Evolutionary conservation across 495 filamentous ascomycete genomes (phyloP), one percentile per base, ranked within the genome.

Genomic region (Aspergillus campestris): DNA sequence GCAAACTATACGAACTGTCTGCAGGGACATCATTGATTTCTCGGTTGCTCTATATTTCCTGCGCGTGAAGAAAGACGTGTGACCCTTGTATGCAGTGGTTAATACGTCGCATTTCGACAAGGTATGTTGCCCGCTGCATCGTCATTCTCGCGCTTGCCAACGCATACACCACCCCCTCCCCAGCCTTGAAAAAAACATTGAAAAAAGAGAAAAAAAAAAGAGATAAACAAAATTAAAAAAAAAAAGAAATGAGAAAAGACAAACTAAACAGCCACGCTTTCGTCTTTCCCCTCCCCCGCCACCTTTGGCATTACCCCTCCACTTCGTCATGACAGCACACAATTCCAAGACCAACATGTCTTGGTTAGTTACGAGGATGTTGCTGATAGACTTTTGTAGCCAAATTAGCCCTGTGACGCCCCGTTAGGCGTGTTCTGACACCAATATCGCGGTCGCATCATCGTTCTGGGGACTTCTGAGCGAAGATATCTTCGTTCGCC

Each of bases 41-140:
- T 37, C 38, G 38, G 30, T 32, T 18, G 31, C 33, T 50, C 40
- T 33, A 34, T 10, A 30, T 18, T 29, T 43, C 35, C 35, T 40
- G 34, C 47, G 49, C 40, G 41, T 31, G 35, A 29, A 33, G 42
- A 50, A 27, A 27, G 38, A 45, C 40, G 14, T 45, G 44, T 48
- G 58, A 42, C 44, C 48, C 50, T 57, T 51, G 36, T 44, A 42
- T 43, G 47, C 48, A 48, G 52, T 42, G 37, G 42, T 55, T 47
- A 48, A 45, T 55, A 58, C 63, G 55, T 62, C 57, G 64, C 64
- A 60, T 42, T 44, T 67, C 60, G 58, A 65, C 63, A 57, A 68
- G 65, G 70, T 73, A 72, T 64, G 68, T 67, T 50, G 43, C 52
- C 52, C 51, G 51, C 61, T 68, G 60, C 66, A 68, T 54, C 57